These are phyloP conservation scores for Mercurialis annua DNA, from an alignment of 345 rosid species.

Conservation along the genomic window DNA sequence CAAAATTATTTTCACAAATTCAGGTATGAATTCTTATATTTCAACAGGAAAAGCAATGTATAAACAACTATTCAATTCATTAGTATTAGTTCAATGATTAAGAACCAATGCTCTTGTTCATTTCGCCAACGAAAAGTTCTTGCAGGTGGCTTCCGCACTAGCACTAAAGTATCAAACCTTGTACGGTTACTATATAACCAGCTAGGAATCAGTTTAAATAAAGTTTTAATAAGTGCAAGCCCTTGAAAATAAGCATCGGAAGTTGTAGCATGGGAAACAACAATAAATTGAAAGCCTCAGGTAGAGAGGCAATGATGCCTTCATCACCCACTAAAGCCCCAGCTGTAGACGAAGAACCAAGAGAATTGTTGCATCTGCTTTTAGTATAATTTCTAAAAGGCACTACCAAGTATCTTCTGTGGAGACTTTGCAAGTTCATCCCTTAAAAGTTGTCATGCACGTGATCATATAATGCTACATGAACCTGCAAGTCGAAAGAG, in stretches of 20 bases:
- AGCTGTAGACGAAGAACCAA: conserved; percentile 57
- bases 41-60: background rate
- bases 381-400: conserved; percentile 77
- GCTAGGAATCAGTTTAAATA: conserved; percentile 81
- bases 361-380: conserved; percentile 49
- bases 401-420: conserved; percentile 74
- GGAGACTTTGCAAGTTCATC: conserved; percentile 95
- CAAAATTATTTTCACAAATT: too few relatives aligned
- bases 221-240: conserved; percentile 78
- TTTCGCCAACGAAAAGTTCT: conserved; percentile 83
- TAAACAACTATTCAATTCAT: background rate
- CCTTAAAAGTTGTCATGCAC: conserved; percentile 89
- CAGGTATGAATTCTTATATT: too few relatives aligned
- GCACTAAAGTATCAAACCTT: conserved; percentile 83
- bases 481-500: conserved; percentile 52
- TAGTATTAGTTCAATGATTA: background rate
- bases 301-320: conserved; percentile 45
- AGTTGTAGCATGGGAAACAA: conserved; percentile 39
- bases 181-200: conserved; percentile 83
- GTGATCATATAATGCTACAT: conserved; percentile 96
- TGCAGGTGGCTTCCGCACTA: conserved; percentile 87
- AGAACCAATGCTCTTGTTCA: conserved; percentile 63
- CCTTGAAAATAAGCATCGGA: conserved; percentile 94
- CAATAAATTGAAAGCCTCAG: conserved; percentile 53
- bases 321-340: conserved; percentile 62